A percentile compares a stretch with the other conserved stretches of the same genome.
phyloP scores from a whole-genome alignment of 805 yeast genomes.

The Barnettozyma vustinii region DNA sequence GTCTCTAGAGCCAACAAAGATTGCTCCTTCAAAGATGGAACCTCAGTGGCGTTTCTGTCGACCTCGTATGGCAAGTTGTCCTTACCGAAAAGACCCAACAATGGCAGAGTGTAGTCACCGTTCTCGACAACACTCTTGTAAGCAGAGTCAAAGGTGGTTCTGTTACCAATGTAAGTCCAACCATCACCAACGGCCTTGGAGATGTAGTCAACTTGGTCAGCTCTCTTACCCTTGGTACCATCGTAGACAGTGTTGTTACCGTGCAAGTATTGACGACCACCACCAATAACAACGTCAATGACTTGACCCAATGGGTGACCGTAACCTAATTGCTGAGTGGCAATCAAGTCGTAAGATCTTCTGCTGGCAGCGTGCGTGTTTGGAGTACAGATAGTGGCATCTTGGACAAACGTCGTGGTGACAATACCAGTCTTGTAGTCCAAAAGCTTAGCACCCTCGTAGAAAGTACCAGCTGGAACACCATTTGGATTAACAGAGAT shows the following conservation, averaged over 20 bases:
- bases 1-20: slow-evolving; percentile 68
- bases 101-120: slow-evolving; percentile 63
- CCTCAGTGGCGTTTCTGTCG: slow-evolving; percentile 55
- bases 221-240: slow-evolving; percentile 50
- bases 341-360: slow-evolving; percentile 73
- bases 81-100: slow-evolving; percentile 67
- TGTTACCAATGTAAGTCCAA: slow-evolving; percentile 60
- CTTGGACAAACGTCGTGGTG: slow-evolving; percentile 86
- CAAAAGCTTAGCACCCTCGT: slow-evolving; percentile 78
- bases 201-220: slow-evolving; percentile 63
- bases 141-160: slow-evolving; percentile 46
- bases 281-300: slow-evolving; percentile 84
- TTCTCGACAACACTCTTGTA: slow-evolving; percentile 43
- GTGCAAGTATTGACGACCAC: slow-evolving; percentile 81
- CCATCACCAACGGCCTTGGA: slow-evolving; percentile 55
- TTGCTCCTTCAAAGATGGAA: slow-evolving; percentile 77
- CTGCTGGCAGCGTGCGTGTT: slow-evolving; percentile 72
- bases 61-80: slow-evolving; percentile 76
- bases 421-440: slow-evolving; percentile 86
- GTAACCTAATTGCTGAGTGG: slow-evolving; percentile 74
- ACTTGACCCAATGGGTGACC: slow-evolving; percentile 68
- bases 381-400: slow-evolving; percentile 91
- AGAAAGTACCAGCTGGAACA: slow-evolving; percentile 74
- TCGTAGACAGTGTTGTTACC: slow-evolving; percentile 36
- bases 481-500: slow-evolving; percentile 72